Base-by-base conservation (phyloP, 257 asterid species). In the Thymus mandschuricus region DNA sequence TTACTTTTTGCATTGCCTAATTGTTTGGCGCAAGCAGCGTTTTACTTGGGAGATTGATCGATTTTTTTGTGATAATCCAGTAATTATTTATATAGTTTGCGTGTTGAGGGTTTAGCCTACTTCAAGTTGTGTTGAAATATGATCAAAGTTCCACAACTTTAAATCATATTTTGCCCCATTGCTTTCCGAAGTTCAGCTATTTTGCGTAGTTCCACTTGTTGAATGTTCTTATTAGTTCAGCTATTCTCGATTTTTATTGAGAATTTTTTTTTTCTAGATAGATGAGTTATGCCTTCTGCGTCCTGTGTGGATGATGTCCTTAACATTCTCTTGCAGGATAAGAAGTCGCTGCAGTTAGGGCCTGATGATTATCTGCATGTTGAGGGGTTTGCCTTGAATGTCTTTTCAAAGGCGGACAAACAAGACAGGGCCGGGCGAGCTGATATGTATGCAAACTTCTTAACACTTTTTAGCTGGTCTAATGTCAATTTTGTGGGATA, bases 381-480 rank as follows among this genome's bases (percentile, higher is more conserved):
- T 71, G 99, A 95, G 81, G 99, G 98, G 33, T 95, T 95, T 73
- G 97, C 98, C 76, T 83, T 72, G 83, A 92, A 74, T 75, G 96
- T 95, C 77, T 95, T 95, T 60, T 68, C 93, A 0, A 95, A 84
- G 83, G 99, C 98, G 44, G 99, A 95, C 85, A 95, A 95, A 78
- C 99, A 95, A 80, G 99, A 95, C 72, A 89, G 95, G 66, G 88
- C 97, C 41, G 97, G 89, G 10, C 88, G 94, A 72, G 85, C 98
- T 41, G 98, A 90, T 79, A 72, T 88, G 97, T 93, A 85, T 21
- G 94, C 13, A 50, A 55, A 55, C 76, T 70, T 72, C 43, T 45
- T 40, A 55, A 2, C 45, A n/a, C 35, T 69, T n/a, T 68, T 69
- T 70, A 50, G 63, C 60, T 58, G 3, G 11, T 62, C 33, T 71